These are phyloP conservation scores for Pythium oligandrum DNA, from an alignment of 352 stramenopile species.

Conservation along the genomic window DNA sequence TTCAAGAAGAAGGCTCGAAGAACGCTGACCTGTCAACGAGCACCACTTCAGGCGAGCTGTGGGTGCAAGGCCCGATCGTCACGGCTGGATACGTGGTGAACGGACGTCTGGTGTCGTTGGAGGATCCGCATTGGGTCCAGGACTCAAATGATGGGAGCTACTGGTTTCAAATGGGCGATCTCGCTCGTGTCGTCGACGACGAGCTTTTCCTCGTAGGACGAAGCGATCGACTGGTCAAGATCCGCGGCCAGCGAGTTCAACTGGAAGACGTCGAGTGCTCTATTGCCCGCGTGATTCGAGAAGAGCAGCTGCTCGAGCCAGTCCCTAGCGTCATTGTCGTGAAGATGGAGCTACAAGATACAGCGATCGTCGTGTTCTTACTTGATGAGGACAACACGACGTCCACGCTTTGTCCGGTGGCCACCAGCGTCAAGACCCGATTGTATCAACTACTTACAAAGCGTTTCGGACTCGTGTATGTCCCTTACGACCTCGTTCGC, in stretches of 20 bases:
- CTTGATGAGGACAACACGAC: no score
- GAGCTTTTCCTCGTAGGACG: constrained; percentile 41
- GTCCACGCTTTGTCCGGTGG: no score
- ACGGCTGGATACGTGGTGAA: constrained; percentile 27
- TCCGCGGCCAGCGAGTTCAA: constrained; percentile 44
- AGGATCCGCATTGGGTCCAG: neutral
- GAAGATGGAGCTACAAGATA: neutral
- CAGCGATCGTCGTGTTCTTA: no score
- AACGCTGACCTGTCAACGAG: neutral
- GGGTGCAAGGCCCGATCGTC: constrained; percentile 28
- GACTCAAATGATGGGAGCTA: neutral
- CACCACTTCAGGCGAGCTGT: constrained; percentile 21
- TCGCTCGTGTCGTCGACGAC: constrained; percentile 24
- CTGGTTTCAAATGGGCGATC: constrained; percentile 44
- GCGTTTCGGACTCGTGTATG: constrained; percentile 24
- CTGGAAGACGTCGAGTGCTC: constrained; percentile 43
- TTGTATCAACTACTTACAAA: constrained; percentile 19
- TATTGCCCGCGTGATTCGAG: constrained; percentile 14
- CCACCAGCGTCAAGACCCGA: no score
- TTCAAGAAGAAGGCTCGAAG: neutral
- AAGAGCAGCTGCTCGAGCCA: neutral
- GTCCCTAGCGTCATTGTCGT: neutral
- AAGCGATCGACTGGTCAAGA: constrained; percentile 44
- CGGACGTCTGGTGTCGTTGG: neutral
- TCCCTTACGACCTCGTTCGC: constrained; percentile 19